Conservation (phyloP, 208 protist species). For the Balamuthia mandrillaris region DNA sequence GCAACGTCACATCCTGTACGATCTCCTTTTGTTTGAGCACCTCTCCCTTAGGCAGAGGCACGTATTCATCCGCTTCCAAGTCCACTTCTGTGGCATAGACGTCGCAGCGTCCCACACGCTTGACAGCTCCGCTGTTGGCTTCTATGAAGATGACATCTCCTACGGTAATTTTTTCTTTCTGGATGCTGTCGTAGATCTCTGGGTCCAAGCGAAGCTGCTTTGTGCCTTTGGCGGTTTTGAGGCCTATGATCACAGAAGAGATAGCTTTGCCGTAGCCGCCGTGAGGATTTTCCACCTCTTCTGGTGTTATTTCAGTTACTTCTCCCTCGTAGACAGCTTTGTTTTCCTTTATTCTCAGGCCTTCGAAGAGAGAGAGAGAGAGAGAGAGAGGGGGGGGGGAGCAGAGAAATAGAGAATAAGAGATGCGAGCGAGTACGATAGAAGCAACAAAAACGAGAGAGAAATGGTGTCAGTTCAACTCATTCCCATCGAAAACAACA, state of each 20-base stretch:
- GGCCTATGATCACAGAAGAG: conserved; percentile 94
- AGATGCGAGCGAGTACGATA: no score
- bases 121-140: conserved; percentile 94
- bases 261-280: conserved; percentile 97
- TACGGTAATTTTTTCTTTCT: conserved; percentile 96
- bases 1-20: conserved; percentile 98
- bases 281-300: conserved; percentile 96
- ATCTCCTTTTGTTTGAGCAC: conserved; percentile 99
- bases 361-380: conserved; percentile 8
- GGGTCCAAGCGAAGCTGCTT: conserved; percentile 98
- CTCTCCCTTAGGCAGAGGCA: conserved; percentile 98
- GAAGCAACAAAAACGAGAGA: conserved; percentile 4
- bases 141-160: conserved; percentile 99
- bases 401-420: neutral
- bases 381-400: neutral
- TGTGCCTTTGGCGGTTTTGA: conserved; percentile 96
- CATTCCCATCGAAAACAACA: conserved; percentile 15
- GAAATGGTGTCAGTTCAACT: no score
- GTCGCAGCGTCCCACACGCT: conserved; percentile 88
- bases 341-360: conserved; percentile 98
- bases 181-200: conserved; percentile 96
- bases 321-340: conserved; percentile 99
- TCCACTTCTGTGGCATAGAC: conserved; percentile 91
- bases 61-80: conserved; percentile 98
- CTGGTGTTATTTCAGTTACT: conserved; percentile 96